phyloP scores from a whole-genome alignment of 257 asterid species.

The Nicotiana tomentosiformis region DNA sequence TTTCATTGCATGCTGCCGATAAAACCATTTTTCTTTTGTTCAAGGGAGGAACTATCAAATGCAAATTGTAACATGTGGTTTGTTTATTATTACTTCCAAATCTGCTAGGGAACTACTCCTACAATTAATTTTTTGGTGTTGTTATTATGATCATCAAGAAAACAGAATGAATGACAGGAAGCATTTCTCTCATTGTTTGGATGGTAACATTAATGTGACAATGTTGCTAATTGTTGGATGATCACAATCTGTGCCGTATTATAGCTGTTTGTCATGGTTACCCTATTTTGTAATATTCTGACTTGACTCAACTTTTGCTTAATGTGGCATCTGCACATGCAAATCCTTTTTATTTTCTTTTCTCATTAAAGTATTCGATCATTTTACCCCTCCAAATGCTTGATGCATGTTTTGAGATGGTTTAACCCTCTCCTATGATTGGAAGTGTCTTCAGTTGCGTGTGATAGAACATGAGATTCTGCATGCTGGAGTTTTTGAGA shows the following conservation, averaged over 20 bases:
- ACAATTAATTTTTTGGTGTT: too few relatives aligned
- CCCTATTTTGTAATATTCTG: not conserved
- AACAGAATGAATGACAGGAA: not conserved
- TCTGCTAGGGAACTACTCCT: not conserved
- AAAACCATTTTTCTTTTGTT: not conserved
- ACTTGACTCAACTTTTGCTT: not conserved
- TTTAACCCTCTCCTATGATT: not conserved
- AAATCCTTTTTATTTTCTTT: too few relatives aligned
- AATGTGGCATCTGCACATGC: not conserved
- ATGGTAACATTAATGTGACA: not conserved
- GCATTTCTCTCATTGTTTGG: not conserved
- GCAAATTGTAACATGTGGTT: not conserved
- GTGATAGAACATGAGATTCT: not conserved
- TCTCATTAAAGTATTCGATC: too few relatives aligned
- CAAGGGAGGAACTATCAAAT: not conserved
- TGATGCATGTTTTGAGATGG: not conserved
- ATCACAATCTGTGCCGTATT: not conserved
- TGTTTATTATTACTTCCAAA: not conserved
- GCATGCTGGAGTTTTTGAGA: not conserved
- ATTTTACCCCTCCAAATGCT: not conserved
- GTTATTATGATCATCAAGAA: not conserved
- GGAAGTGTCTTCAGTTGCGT: not conserved
- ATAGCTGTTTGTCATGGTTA: not conserved
- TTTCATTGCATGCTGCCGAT: not conserved
- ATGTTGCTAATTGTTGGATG: not conserved